Conservation (phyloP, 495 filamentous ascomycete species). For the Margaritispora aquatica region DNA sequence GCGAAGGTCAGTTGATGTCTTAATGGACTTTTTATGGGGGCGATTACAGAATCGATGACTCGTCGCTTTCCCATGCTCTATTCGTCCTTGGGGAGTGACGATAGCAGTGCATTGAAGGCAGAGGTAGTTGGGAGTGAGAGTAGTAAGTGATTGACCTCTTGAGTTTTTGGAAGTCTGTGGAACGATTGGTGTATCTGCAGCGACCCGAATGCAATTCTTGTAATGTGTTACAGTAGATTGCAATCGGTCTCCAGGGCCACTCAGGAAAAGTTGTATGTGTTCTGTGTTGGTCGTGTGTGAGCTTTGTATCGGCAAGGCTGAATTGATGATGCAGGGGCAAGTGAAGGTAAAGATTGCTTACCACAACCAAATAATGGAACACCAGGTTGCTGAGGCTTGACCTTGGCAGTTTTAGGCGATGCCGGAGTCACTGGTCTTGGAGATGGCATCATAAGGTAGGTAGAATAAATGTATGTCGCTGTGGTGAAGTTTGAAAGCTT, state of each 20-base stretch:
- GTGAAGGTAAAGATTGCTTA: conserved; percentile 26
- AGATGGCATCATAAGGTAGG: conserved; percentile 15
- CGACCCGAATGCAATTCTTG: conserved; percentile 42
- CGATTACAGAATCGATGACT: conserved; percentile 45
- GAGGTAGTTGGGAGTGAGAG: conserved; percentile 56
- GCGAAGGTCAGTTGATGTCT: conserved; percentile 16
- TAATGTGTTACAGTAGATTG: conserved; percentile 48
- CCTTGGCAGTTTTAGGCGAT: conserved; percentile 45
- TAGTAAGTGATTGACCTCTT: conserved; percentile 37
- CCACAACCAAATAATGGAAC: conserved; percentile 49
- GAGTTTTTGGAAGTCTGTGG: conserved; percentile 42
- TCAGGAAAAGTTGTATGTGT: conserved; percentile 46
- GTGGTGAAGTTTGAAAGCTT: neutral
- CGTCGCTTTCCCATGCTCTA: conserved; percentile 51
- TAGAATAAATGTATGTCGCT: neutral
- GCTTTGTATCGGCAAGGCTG: conserved; percentile 8
- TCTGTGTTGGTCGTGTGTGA: conserved; percentile 28
- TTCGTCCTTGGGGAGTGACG: conserved; percentile 46
- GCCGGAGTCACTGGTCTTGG: conserved; percentile 33
- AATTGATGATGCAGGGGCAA: neutral
- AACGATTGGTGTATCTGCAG: conserved; percentile 44
- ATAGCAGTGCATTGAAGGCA: conserved; percentile 64
- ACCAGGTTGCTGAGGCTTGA: conserved; percentile 44
- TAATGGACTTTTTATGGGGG: neutral
- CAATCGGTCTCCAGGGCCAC: conserved; percentile 35